These are phyloP conservation scores for Stachybotrys chartarum DNA, from an alignment of 2,329 filamentous ascomycete genomes.

Conservation along the genomic window DNA sequence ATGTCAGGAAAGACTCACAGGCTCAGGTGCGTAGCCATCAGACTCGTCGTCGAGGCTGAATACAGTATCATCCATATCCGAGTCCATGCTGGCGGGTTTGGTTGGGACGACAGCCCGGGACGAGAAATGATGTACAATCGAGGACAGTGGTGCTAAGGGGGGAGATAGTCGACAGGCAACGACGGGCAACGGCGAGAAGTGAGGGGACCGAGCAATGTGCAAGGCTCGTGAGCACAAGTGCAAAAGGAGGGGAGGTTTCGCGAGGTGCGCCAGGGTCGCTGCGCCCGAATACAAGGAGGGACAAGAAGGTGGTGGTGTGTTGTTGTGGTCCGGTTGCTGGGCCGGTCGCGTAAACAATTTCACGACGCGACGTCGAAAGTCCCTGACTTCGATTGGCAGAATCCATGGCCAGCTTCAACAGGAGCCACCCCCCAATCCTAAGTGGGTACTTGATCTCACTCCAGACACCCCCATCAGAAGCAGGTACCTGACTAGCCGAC, in stretches of 20 bases:
- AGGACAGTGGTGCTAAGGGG: slow-evolving; percentile 3
- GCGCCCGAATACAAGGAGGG: slow-evolving; percentile 8
- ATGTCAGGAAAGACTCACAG: slow-evolving; percentile 18
- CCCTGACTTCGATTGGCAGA: not conserved
- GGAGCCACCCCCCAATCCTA: not conserved
- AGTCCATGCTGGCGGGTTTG: slow-evolving; percentile 39
- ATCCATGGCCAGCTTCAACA: not conserved
- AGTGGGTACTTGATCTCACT: not conserved
- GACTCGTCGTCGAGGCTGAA: slow-evolving; percentile 33
- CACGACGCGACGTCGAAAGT: slow-evolving; percentile 12
- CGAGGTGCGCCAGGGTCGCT: slow-evolving; percentile 14
- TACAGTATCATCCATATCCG: slow-evolving; percentile 45
- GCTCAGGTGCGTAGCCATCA: slow-evolving; percentile 32
- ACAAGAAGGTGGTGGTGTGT: slow-evolving; percentile 5
- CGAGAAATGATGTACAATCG: slow-evolving; percentile 9
- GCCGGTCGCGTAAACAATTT: slow-evolving; percentile 21
- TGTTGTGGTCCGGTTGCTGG: slow-evolving; percentile 17
- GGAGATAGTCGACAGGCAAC: slow-evolving; percentile 9
- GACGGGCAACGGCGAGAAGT: slow-evolving; percentile 8
- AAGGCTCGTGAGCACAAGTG: slow-evolving; percentile 15
- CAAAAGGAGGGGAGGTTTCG: slow-evolving; percentile 14
- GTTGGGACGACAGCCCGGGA: slow-evolving; percentile 9
- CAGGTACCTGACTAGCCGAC: not conserved
- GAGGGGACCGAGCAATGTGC: slow-evolving; percentile 10
- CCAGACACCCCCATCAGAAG: not conserved